Evolutionary conservation across 2,329 filamentous ascomycete species (phyloP).

Genomic region (Cadophora gregata): DNA sequence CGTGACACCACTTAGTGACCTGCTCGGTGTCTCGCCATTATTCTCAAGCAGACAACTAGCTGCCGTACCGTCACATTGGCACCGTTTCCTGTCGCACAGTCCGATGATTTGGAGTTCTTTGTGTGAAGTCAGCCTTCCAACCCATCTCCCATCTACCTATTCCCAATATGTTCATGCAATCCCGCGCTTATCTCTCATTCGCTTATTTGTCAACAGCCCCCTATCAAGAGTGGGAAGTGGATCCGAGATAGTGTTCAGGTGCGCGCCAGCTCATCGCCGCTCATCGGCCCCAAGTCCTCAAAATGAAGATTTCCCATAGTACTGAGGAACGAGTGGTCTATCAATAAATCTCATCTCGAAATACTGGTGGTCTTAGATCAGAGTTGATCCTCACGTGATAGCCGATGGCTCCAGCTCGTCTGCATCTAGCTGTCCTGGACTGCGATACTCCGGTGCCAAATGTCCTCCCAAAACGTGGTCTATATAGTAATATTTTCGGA

Average conservation of each 20-base stretch:
- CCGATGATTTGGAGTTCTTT: not conserved
- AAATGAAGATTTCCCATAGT: conserved; percentile 6
- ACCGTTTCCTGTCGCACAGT: not conserved
- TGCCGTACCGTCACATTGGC: not conserved
- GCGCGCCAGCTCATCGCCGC: not conserved
- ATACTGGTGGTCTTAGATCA: not conserved
- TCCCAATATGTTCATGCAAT: not conserved
- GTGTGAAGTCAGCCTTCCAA: no score
- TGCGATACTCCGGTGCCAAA: conserved; percentile 35
- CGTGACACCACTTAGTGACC: not conserved
- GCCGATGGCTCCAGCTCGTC: conserved; percentile 22
- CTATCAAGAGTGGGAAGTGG: conserved; percentile 19
- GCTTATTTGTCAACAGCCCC: conserved; percentile 1
- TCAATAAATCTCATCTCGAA: not conserved
- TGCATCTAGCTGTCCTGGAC: conserved; percentile 32
- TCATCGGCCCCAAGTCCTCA: not conserved
- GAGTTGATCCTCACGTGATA: conserved; percentile 8
- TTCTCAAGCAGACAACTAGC: not conserved
- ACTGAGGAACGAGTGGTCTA: not conserved
- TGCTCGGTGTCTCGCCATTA: not conserved
- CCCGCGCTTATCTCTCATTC: conserved; percentile 17
- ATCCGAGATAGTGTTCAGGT: not conserved
- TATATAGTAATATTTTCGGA: conserved; percentile 33
- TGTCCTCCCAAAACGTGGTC: conserved; percentile 23
- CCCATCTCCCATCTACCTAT: no score